These are phyloP conservation scores for Escallonia herrerae DNA, from an alignment of 129 eudicot genomes.

Conservation along the genomic window DNA sequence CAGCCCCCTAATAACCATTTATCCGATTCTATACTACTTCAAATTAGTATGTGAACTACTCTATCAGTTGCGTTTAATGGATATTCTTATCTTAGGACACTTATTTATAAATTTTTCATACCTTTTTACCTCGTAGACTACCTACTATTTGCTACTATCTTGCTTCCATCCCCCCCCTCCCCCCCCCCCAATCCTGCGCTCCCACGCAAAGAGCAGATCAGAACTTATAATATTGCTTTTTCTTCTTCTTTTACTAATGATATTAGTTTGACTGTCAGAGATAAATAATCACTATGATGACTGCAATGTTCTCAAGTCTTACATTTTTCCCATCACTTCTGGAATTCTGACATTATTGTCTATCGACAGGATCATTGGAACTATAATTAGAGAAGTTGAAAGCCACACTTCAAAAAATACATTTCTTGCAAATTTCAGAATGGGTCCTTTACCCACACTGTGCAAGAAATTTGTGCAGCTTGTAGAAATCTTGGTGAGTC, in stretches of 20 bases:
- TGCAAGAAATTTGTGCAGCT: slow-evolving; percentile 78
- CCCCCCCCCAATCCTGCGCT: not conserved
- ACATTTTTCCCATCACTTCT: not conserved
- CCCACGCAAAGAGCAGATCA: too few relatives aligned
- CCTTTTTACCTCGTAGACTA: slow-evolving; percentile 1
- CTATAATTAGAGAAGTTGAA: slow-evolving; percentile 79
- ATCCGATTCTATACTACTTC: not conserved
- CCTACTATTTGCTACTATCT: slow-evolving; percentile 6
- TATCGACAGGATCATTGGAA: slow-evolving; percentile 71
- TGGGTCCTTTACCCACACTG: slow-evolving; percentile 76
- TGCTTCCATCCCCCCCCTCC: slow-evolving; percentile 3
- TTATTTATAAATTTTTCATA: too few relatives aligned
- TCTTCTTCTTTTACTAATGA: too few relatives aligned
- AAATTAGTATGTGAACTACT: not conserved
- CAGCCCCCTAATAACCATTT: not conserved
- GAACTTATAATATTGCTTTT: too few relatives aligned
- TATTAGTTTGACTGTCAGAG: not conserved
- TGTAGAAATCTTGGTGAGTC: slow-evolving; percentile 76
- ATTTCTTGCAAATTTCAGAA: slow-evolving; percentile 74
- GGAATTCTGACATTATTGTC: slow-evolving; percentile 14
- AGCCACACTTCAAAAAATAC: slow-evolving; percentile 58
- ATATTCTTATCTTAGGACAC: not conserved
- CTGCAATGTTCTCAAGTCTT: not conserved
- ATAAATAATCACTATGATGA: slow-evolving; percentile 1
- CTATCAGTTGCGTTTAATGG: not conserved